These are phyloP conservation scores for Phytophthora foliorum DNA, from an alignment of 352 stramenopile species.

Conservation along the genomic window DNA sequence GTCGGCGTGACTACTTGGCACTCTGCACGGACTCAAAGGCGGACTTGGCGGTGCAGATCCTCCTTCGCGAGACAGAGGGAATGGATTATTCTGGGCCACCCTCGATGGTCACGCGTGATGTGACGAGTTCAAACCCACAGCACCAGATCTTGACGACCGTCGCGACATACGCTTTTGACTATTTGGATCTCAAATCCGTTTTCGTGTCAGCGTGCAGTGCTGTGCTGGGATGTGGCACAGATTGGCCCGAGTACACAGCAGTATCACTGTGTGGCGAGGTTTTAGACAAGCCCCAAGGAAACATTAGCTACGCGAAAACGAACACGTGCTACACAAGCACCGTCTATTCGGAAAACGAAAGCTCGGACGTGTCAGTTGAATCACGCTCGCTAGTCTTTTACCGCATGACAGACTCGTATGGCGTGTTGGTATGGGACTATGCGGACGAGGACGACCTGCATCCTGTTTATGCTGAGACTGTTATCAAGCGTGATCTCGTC, in stretches of 20 bases:
- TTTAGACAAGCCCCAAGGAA: constrained; percentile 45
- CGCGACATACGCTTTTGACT: constrained; percentile 61
- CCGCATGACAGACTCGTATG: constrained; percentile 32
- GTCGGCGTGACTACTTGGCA: constrained; percentile 52
- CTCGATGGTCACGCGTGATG: constrained; percentile 45
- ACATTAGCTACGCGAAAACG: constrained; percentile 59
- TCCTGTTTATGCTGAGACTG: constrained; percentile 28
- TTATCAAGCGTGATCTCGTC: constrained; percentile 44
- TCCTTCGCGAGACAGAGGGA: constrained; percentile 56
- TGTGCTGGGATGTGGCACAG: constrained; percentile 49
- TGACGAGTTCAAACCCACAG: constrained; percentile 31
- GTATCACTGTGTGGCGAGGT: constrained; percentile 40
- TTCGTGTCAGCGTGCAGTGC: constrained; percentile 55
- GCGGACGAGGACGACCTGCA: constrained; percentile 46
- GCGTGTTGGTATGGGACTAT: constrained; percentile 46
- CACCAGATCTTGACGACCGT: constrained; percentile 60
- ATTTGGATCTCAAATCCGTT: constrained; percentile 49
- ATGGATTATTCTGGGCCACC: constrained; percentile 43
- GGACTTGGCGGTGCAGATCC: constrained; percentile 58
- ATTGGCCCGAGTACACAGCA: constrained; percentile 57
- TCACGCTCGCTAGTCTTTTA: constrained; percentile 40
- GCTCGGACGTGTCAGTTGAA: constrained; percentile 29
- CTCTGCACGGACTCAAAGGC: constrained; percentile 60
- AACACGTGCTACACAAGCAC: constrained; percentile 42
- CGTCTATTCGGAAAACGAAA: constrained; percentile 2